Conservation (phyloP, 2,329 filamentous ascomycete genomes). For the Monosporascus sp. region DNA sequence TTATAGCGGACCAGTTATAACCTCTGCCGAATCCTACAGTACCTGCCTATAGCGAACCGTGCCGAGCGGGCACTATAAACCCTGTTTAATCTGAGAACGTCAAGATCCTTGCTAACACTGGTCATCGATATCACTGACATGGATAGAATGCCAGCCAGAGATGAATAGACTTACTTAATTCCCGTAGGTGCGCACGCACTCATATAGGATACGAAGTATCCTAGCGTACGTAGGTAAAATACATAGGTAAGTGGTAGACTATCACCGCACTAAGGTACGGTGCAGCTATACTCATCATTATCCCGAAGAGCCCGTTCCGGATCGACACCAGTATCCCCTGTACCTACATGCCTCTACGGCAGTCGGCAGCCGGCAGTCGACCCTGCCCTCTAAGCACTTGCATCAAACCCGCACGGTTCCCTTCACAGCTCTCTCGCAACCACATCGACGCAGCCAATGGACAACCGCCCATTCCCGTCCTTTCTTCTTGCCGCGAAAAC, state of each 20-base stretch:
- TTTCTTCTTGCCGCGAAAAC: not conserved
- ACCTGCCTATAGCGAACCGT: constrained; percentile 19
- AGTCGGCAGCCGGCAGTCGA: not conserved
- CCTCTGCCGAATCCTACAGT: constrained; percentile 2
- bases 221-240: not conserved
- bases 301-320: not conserved
- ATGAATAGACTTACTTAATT: no score
- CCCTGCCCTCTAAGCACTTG: not conserved
- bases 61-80: constrained; percentile 21
- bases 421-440: not conserved
- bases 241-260: not conserved
- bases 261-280: not conserved
- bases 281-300: no score
- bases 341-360: not conserved
- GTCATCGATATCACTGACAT: no score
- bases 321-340: not conserved
- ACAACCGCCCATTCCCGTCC: not conserved
- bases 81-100: not conserved
- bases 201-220: no score
- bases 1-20: not conserved
- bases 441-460: not conserved
- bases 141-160: no score
- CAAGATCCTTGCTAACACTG: not conserved
- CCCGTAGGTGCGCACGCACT: no score
- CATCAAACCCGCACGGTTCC: not conserved